Evolutionary conservation across 192 early-diverging fungal species (phyloP), one percentile per base, ranked within the genome.

Genomic region (Mortierella hygrophila): DNA sequence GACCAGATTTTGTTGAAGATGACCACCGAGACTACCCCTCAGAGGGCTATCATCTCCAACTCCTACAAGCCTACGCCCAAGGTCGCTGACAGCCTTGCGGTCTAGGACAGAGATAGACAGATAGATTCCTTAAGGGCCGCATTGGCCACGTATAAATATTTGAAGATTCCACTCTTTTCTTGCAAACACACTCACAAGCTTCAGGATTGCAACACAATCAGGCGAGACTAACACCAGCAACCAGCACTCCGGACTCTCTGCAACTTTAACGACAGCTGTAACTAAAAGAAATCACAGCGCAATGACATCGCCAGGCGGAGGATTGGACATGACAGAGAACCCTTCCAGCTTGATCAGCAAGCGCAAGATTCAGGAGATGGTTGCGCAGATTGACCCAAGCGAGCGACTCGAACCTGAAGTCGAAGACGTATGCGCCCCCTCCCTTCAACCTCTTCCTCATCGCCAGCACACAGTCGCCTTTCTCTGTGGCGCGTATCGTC

Each of bases 331-430:
- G 74, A 71, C 65, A 10, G 84, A 86, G 49, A 81, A 91, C 57
- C 46, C 84, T 0, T 86, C 84, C 11, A 63, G 79, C 75, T 89
- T 94, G 70, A 87, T 96, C 49, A 91, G 92, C 11, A 96, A 95
- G 81, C 92, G 95, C 68, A 96, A 95, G 88, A 93, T 97, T 83
- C 94, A 96, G 73, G 95, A 97, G 82, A 89, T 97, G 42, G 94
- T 97, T n/a, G 93, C 91, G 42, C 94, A 96, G 75, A 95, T 97
- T 32, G 97, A 97, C 85, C 93, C 94, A 13, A 92, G 88, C 23
- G 95, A 95, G 79, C 90, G 94, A 52, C 80, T 97, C 57, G 95
- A 97, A 49, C 94, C 93, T 18, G 95, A 95, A 79, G 97, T 97
- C 18, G 95, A 97, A 80, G 94, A 97, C 75, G 94, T 95, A 90